These are phyloP conservation scores for Metschnikowia lochheadii DNA, from an alignment of 805 yeast genomes.

Conservation along the genomic window DNA sequence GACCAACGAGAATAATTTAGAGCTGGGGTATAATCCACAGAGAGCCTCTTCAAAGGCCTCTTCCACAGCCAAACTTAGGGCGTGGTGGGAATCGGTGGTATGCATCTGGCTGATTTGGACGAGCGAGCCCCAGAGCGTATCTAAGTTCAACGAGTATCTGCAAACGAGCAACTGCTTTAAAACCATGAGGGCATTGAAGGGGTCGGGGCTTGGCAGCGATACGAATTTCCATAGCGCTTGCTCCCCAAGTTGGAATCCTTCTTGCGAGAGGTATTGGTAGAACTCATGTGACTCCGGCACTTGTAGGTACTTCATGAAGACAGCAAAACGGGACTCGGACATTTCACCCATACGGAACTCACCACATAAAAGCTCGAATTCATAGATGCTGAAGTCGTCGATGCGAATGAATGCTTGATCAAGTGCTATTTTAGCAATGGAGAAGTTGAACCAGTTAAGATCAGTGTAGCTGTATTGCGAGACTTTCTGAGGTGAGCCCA, in stretches of 20 bases:
- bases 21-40: slow-evolving; percentile 24
- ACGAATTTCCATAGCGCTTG: slow-evolving; percentile 21
- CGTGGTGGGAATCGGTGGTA: slow-evolving; percentile 13
- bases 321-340: slow-evolving; percentile 13
- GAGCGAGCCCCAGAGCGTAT: slow-evolving; percentile 24
- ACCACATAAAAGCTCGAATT: slow-evolving; percentile 18
- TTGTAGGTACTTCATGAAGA: slow-evolving; percentile 19
- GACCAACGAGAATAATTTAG: slow-evolving; percentile 18
- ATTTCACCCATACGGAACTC: slow-evolving; percentile 7
- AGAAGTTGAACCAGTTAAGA: slow-evolving; percentile 39
- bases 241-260: slow-evolving; percentile 18
- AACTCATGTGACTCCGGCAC: slow-evolving; percentile 14
- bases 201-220: slow-evolving; percentile 7
- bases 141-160: slow-evolving; percentile 18
- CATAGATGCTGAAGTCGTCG: slow-evolving; percentile 12
- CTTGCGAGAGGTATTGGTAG: slow-evolving; percentile 13
- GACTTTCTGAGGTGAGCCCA: slow-evolving; percentile 36
- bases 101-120: slow-evolving; percentile 16
- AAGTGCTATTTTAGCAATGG: slow-evolving; percentile 23
- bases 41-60: slow-evolving; percentile 31
- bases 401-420: slow-evolving; percentile 8
- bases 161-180: slow-evolving; percentile 35
- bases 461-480: slow-evolving; percentile 30
- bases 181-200: slow-evolving; percentile 31
- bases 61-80: slow-evolving; percentile 23